Evolutionary conservation across 2,329 filamentous ascomycete genomes (phyloP).

Genomic region (Xylaria sp.): DNA sequence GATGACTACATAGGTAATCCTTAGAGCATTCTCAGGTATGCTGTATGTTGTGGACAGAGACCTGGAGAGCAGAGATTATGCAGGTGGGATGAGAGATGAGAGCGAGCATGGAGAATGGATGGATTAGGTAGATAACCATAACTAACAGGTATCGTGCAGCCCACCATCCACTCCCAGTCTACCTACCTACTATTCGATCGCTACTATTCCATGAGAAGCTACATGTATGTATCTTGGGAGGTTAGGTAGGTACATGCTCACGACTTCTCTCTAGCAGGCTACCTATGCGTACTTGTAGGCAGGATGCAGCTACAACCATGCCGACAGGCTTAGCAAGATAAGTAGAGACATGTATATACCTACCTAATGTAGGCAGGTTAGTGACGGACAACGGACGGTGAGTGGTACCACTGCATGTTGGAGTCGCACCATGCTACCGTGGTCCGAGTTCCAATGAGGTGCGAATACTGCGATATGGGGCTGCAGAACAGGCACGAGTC

Average conservation of each 20-base stretch:
- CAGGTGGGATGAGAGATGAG: not conserved
- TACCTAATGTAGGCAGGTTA: not conserved
- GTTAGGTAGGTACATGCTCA: not conserved
- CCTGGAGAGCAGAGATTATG: not conserved
- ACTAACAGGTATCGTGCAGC: not conserved
- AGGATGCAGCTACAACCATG: not conserved
- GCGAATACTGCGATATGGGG: not conserved
- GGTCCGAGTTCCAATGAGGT: slow-evolving; percentile 18
- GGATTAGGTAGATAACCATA: not conserved
- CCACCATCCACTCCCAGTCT: slow-evolving; percentile 1
- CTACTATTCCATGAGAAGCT: slow-evolving; percentile 1
- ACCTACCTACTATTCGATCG: too few relatives aligned
- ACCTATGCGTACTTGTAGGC: not conserved
- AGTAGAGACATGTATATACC: not conserved
- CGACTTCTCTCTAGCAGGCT: slow-evolving; percentile 9
- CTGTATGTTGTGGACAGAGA: slow-evolving; percentile 8
- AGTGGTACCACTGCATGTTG: slow-evolving; percentile 16
- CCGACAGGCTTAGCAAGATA: not conserved
- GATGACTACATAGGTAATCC: slow-evolving; percentile 7
- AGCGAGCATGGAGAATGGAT: slow-evolving; percentile 2
- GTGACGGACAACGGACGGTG: slow-evolving; percentile 15
- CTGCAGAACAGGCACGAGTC: slow-evolving; percentile 31
- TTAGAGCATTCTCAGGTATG: not conserved
- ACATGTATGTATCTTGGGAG: not conserved
- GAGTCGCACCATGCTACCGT: slow-evolving; percentile 18